A percentile compares a stretch with the other conserved stretches of the same genome.
These are phyloP conservation scores for Phaseolus coccineus DNA, from an alignment of 331 rosid genomes.

Conservation along the genomic window DNA sequence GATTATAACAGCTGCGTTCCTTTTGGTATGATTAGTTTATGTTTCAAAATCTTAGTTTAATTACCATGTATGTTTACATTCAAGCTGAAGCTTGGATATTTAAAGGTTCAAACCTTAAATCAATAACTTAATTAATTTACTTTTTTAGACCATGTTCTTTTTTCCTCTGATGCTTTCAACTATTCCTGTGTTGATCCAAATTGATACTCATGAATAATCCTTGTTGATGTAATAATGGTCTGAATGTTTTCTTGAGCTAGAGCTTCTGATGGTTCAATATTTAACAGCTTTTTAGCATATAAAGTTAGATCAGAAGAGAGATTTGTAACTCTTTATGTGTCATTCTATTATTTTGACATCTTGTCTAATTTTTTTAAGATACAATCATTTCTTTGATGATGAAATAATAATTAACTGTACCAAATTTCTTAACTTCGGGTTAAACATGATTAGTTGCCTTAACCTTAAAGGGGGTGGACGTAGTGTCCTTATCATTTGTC, in stretches of 20 bases:
- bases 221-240: background rate
- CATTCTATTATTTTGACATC: background rate
- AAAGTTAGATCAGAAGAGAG: background rate
- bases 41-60: background rate
- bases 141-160: background rate
- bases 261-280: background rate
- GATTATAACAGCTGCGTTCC: background rate
- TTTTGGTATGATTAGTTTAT: background rate
- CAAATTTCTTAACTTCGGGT: background rate
- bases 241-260: background rate
- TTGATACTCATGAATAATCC: background rate
- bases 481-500: background rate
- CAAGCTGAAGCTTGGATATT: too few relatives aligned
- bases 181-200: background rate
- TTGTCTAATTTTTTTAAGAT: background rate
- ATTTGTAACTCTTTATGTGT: background rate
- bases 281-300: background rate
- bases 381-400: background rate
- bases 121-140: too few relatives aligned
- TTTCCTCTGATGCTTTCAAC: background rate
- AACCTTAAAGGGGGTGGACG: background rate
- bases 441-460: background rate
- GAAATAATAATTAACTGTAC: background rate
- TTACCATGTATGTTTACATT: too few relatives aligned
- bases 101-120: too few relatives aligned